Base-by-base conservation (phyloP, 106 monocot genomes). In the Agapanthus africanus region DNA sequence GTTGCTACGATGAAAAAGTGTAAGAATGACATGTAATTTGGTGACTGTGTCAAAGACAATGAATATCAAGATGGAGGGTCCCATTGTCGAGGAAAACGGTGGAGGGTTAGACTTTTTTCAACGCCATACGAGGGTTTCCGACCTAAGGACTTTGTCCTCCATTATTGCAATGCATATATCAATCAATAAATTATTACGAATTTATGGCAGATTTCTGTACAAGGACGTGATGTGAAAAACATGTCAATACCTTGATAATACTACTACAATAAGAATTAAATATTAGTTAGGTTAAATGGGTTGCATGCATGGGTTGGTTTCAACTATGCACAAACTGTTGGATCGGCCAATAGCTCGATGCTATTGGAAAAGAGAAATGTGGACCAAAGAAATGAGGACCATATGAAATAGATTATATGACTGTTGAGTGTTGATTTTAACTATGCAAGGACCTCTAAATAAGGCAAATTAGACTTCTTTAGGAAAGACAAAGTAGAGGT, bases 311-410 rank as follows among this genome's bases (percentile, higher is more conserved):
- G 56, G 27, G 56, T 30, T 57, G 56, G 30, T 57, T 57, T 30
- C 56, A 57, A 57, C 56, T 57, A 57, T 57, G 56, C 56, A 57
- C 27, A 30, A 57, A 57, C 30, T 30, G 27, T 57, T 57, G 56
- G 56, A 57, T 57, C 56, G 56, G 56, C 56, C 56, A 30, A 30
- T 50, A 57, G 10, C 11, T 30, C 4, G 31, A 14, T 19, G 7
- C 19, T 21, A 28, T 2, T 11, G 11, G 4, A 7, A 57, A 50
- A 57, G 1, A 57, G 30, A 30, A 57, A 57, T n/a, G n/a, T n/a
- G n/a, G n/a, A n/a, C n/a, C n/a, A n/a, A n/a, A n/a, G n/a, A n/a
- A n/a, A n/a, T 30, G 0, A 57, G 11, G 56, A 11, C 30, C 56
- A 57, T 3, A 30, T 11, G 8, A 57, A 57, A 57, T 30, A 1